phyloP scores from a whole-genome alignment of 106 monocot genomes.

The Cymbidium sinense region DNA sequence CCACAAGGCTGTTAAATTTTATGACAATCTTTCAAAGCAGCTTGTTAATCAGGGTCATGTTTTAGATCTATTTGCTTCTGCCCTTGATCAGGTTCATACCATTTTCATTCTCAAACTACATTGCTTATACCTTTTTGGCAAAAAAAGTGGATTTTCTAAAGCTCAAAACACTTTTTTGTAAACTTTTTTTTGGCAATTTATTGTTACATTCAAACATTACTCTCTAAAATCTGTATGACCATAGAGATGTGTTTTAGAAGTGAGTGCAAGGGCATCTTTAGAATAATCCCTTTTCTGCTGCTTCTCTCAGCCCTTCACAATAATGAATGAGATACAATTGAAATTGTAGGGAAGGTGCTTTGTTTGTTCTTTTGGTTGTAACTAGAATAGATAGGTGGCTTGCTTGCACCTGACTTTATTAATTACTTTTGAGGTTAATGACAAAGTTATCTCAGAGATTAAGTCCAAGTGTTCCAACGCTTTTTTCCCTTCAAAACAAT shows the following conservation, averaged over 20 bases:
- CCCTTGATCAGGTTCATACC: constrained; percentile 82
- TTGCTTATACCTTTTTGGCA: not conserved
- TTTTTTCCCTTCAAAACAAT: not conserved
- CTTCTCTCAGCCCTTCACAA: not conserved
- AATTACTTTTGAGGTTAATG: not conserved
- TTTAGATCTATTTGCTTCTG: constrained; percentile 93
- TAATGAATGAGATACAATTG: not conserved
- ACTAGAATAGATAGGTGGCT: not conserved
- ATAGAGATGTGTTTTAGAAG: not conserved
- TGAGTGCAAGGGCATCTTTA: not conserved
- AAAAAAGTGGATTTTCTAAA: not conserved
- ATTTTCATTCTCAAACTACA: not conserved
- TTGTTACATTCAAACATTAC: not conserved
- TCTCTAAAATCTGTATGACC: not conserved
- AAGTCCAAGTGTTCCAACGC: not conserved
- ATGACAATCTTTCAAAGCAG: constrained; percentile 87
- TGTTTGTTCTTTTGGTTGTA: not conserved
- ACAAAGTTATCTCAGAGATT: not conserved
- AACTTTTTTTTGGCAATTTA: not conserved
- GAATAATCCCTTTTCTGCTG: not conserved
- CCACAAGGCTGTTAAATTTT: constrained; percentile 95
- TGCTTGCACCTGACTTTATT: not conserved
- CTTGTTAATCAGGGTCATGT: constrained; percentile 96
- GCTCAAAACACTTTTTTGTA: not conserved
- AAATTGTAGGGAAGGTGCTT: not conserved